These are phyloP conservation scores for Halenospora varia DNA, from an alignment of 495 filamentous ascomycete genomes.

Conservation along the genomic window DNA sequence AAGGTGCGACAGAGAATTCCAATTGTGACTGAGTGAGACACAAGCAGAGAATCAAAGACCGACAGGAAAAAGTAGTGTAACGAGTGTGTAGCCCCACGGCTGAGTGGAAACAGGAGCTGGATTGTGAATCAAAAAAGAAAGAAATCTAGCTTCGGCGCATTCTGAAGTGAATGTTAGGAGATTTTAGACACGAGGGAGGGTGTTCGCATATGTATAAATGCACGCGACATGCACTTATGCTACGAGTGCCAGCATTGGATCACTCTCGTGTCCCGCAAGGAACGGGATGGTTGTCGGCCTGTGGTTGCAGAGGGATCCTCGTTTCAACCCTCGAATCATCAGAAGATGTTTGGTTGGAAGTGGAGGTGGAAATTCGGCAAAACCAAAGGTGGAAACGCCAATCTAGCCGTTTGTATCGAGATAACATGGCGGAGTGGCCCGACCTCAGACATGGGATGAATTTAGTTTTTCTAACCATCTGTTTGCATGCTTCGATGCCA, in stretches of 20 bases:
- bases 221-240: too few species aligned
- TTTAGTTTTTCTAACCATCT: too few species aligned
- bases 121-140: background rate
- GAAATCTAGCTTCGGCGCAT: background rate
- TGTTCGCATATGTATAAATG: background rate
- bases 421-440: too few species aligned
- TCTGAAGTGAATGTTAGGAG: background rate
- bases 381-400: too few species aligned
- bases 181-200: background rate
- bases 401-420: too few species aligned
- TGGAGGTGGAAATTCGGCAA: too few species aligned
- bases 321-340: background rate
- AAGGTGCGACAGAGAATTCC: background rate
- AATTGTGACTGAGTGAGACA: background rate
- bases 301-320: background rate
- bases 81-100: background rate
- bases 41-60: background rate
- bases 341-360: background rate
- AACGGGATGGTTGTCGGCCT: background rate
- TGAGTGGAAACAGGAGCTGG: background rate
- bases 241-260: background rate
- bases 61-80: background rate
- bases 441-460: too few species aligned
- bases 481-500: too few species aligned
- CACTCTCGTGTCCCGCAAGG: background rate